phyloP scores from a whole-genome alignment of 495 filamentous ascomycete species.

The Neurospora sp. region DNA sequence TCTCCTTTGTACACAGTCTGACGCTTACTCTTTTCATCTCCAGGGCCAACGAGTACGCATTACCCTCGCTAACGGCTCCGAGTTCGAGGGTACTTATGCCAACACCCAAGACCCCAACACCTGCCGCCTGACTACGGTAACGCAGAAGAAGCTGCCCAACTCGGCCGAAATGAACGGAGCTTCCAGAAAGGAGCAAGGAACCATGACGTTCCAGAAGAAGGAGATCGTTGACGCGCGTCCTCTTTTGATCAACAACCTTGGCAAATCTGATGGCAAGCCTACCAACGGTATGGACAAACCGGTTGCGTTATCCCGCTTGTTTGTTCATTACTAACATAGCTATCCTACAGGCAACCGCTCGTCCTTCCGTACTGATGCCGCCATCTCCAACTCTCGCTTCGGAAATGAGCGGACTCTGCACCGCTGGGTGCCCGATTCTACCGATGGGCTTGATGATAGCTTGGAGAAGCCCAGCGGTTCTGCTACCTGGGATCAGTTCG shows the following conservation, averaged over 20 bases:
- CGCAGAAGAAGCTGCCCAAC: conserved; percentile 42
- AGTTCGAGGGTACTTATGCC: conserved; percentile 53
- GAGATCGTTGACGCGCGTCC: conserved; percentile 57
- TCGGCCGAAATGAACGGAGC: conserved; percentile 35
- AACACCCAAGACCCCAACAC: conserved; percentile 52
- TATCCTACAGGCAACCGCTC: conserved; percentile 27
- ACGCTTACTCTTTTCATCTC: conserved; percentile 3
- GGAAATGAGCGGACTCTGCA: conserved; percentile 68
- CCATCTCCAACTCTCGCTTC: conserved; percentile 67
- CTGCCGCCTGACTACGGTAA: conserved; percentile 76
- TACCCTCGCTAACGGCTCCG: conserved; percentile 58
- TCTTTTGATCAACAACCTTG: conserved; percentile 38
- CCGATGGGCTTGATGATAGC: conserved; percentile 51
- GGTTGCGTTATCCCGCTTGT: neutral
- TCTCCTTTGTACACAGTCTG: neutral
- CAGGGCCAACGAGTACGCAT: conserved; percentile 62
- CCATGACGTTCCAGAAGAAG: conserved; percentile 70
- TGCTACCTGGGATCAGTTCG: conserved; percentile 85
- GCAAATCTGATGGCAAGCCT: conserved; percentile 37
- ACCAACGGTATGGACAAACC: conserved; percentile 58
- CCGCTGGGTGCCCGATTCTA: conserved; percentile 71
- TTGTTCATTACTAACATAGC: neutral
- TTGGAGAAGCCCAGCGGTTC: conserved; percentile 46
- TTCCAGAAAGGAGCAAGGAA: conserved; percentile 35
- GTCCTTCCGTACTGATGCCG: conserved; percentile 74